A percentile compares a stretch with the other conserved stretches of the same genome.
phyloP scores from a whole-genome alignment of 2,329 filamentous ascomycete genomes.

The Neospermospora avenae region DNA sequence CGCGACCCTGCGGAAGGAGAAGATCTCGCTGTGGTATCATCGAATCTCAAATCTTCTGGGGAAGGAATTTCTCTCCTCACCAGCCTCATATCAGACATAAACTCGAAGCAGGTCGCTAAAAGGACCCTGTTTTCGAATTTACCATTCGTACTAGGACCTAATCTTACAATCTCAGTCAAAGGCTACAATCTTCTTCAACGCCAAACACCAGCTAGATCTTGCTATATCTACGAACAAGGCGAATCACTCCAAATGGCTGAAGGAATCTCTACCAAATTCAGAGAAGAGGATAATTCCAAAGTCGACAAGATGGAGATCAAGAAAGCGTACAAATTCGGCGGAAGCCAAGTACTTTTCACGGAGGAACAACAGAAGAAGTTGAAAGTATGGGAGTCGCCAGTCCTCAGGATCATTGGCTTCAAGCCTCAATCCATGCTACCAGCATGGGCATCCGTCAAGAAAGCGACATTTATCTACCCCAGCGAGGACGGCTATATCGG shows the following conservation, averaged over 20 bases:
- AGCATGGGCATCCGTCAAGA: slow-evolving; percentile 80
- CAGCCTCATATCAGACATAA: slow-evolving; percentile 81
- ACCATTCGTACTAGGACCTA: slow-evolving; percentile 83
- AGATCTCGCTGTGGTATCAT: slow-evolving; percentile 51
- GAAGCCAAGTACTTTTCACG: slow-evolving; percentile 82
- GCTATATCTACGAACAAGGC: slow-evolving; percentile 85
- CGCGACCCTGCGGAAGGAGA: slow-evolving; percentile 70
- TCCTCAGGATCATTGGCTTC: slow-evolving; percentile 90
- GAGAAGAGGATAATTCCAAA: not conserved
- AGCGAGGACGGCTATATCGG: slow-evolving; percentile 87
- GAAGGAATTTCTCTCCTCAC: slow-evolving; percentile 77
- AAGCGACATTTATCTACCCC: slow-evolving; percentile 90
- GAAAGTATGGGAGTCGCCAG: slow-evolving; percentile 74
- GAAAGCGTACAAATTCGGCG: slow-evolving; percentile 95
- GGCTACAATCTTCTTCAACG: slow-evolving; percentile 87
- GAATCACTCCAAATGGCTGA: slow-evolving; percentile 78
- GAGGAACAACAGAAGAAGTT: slow-evolving; percentile 78
- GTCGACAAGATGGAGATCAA: slow-evolving; percentile 80
- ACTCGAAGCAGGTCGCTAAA: slow-evolving; percentile 83
- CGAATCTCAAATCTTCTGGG: slow-evolving; percentile 59
- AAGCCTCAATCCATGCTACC: slow-evolving; percentile 74
- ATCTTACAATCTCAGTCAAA: slow-evolving; percentile 83
- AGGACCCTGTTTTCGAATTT: slow-evolving; percentile 82
- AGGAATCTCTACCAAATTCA: slow-evolving; percentile 67
- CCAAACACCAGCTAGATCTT: slow-evolving; percentile 76